phyloP scores from a whole-genome alignment of 768 basidiomycete species.

The Termitomyces sp. region DNA sequence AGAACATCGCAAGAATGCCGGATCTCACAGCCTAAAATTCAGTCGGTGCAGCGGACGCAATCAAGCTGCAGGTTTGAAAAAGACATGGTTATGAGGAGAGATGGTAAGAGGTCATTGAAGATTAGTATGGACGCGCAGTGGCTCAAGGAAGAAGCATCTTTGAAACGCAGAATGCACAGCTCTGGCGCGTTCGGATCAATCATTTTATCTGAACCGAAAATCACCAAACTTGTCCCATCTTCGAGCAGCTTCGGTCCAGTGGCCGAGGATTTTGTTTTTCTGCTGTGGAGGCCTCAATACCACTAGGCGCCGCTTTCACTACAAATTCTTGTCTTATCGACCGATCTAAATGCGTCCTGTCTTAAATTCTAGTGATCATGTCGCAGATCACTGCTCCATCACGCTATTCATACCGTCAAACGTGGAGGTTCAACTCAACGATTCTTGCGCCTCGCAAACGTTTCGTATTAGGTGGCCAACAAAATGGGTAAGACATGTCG shows the following conservation, averaged over 20 bases:
- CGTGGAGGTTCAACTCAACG: neutral
- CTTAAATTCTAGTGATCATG: neutral
- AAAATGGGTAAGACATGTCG: neutral
- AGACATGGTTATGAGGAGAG: neutral
- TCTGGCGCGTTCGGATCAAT: neutral
- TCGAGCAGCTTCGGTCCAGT: too few relatives aligned
- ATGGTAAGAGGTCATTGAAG: neutral
- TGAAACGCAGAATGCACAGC: neutral
- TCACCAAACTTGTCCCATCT: too few relatives aligned
- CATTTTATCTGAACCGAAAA: neutral
- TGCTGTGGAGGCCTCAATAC: neutral
- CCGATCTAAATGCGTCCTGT: constrained; percentile 1
- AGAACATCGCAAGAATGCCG: neutral
- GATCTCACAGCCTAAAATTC: neutral
- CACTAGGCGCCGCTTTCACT: neutral
- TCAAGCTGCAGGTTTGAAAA: neutral
- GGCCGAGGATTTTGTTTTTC: too few relatives aligned
- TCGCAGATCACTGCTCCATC: neutral
- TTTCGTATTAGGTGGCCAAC: neutral
- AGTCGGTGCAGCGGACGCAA: neutral
- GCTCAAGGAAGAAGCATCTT: neutral
- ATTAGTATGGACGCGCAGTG: neutral
- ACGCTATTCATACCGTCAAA: neutral
- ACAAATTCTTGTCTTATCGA: neutral
- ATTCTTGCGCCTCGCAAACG: neutral